Evolutionary conservation across 176 grass and related monocot species (phyloP).

Genomic region (Dactylis glomerata): DNA sequence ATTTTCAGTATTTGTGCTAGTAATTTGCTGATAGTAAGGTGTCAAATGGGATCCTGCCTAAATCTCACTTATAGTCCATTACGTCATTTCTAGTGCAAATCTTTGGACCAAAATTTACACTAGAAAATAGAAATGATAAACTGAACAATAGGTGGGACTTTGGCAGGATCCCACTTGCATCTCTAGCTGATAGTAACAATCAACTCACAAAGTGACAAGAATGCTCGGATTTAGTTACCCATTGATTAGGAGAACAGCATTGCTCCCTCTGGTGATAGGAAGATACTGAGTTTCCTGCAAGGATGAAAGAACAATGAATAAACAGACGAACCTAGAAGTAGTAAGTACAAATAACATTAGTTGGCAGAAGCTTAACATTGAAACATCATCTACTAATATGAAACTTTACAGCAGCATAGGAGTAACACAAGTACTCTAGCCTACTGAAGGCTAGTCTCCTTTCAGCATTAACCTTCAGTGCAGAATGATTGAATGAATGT

Average conservation of each 20-base stretch:
- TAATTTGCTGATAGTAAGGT: neutral
- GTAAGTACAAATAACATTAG: conserved; percentile 8
- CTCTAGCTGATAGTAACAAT: conserved; percentile 1
- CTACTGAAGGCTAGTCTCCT: conserved; percentile 1
- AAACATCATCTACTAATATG: neutral
- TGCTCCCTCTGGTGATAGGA: conserved; percentile 94
- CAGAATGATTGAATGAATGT: neutral
- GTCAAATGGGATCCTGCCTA: too few relatives aligned
- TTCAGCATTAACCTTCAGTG: neutral
- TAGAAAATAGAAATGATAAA: too few relatives aligned
- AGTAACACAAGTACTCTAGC: neutral
- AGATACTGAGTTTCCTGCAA: conserved; percentile 96
- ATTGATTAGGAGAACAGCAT: conserved; percentile 92
- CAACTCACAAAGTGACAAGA: neutral
- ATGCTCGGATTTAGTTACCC: conserved; percentile 60
- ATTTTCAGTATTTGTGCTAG: neutral
- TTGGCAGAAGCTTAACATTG: neutral
- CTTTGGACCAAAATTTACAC: too few relatives aligned
- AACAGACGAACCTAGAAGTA: conserved; percentile 1
- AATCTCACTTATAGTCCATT: too few relatives aligned
- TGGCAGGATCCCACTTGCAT: too few relatives aligned
- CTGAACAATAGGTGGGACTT: too few relatives aligned
- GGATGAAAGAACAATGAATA: conserved; percentile 32
- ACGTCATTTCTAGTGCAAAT: too few relatives aligned
- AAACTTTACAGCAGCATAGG: neutral